Percentiles rank a stretch among this genome's conserved stretches.
These are phyloP conservation scores for Eurotiales sp. DNA, from an alignment of 2,329 filamentous ascomycete species.

Conservation along the genomic window DNA sequence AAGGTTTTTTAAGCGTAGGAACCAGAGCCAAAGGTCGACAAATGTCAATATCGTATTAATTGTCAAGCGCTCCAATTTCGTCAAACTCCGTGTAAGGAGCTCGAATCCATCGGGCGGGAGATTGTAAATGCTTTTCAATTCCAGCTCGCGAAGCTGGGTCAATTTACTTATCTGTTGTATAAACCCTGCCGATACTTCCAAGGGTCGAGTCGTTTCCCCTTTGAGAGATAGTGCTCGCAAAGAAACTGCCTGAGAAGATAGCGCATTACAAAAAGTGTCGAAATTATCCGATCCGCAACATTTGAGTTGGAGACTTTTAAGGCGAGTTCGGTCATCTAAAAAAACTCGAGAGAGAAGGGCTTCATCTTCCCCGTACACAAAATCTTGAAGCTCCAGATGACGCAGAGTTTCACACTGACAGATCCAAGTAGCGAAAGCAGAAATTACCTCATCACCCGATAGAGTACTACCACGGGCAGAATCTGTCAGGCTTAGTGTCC, in stretches of 20 bases:
- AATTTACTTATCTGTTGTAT: conserved; percentile 27
- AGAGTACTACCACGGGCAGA: conserved; percentile 47
- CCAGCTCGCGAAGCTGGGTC: conserved; percentile 27
- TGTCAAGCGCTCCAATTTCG: conserved; percentile 30
- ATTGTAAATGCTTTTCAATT: conserved; percentile 33
- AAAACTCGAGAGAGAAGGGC: conserved; percentile 28
- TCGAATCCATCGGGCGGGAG: conserved; percentile 32
- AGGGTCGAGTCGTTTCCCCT: conserved; percentile 25
- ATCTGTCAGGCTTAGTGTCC: conserved; percentile 49
- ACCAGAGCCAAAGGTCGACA: conserved; percentile 23
- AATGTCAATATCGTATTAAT: conserved; percentile 29
- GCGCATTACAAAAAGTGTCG: conserved; percentile 9
- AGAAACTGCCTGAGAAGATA: conserved; percentile 25
- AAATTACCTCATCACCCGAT: conserved; percentile 51
- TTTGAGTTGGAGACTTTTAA: conserved; percentile 28
- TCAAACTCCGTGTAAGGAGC: conserved; percentile 25
- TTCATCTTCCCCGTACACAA: conserved; percentile 47
- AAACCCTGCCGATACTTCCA: conserved; percentile 26
- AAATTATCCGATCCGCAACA: conserved; percentile 24
- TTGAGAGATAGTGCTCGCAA: conserved; percentile 28
- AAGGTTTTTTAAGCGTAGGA: conserved; percentile 27
- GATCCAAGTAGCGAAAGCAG: conserved; percentile 54
- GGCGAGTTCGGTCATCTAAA: conserved; percentile 21
- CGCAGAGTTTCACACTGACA: conserved; percentile 50
- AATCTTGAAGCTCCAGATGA: conserved; percentile 48